A percentile compares a stretch with the other conserved stretches of the same genome.
phyloP scores from a whole-genome alignment of 2,329 filamentous ascomycete genomes.

The Scopulariopsis brevicaulis region DNA sequence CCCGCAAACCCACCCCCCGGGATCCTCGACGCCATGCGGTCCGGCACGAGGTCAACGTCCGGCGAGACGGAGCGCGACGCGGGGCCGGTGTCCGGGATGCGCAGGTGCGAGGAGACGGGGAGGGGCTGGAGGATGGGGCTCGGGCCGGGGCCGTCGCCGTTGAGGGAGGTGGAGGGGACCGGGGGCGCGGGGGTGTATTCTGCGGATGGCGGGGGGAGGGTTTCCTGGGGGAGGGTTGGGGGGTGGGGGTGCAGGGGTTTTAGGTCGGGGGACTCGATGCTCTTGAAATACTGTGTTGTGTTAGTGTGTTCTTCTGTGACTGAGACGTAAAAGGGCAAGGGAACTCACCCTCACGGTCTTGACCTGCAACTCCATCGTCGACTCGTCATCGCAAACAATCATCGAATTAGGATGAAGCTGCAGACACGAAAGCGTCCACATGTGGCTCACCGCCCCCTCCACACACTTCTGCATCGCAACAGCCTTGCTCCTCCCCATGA shows the following conservation, averaged over 20 bases:
- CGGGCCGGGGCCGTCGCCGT: slow-evolving; percentile 10
- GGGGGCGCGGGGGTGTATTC: slow-evolving; percentile 24
- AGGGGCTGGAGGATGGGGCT: slow-evolving; percentile 1
- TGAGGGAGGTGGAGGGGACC: slow-evolving; percentile 29
- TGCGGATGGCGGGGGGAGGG: slow-evolving; percentile 11
- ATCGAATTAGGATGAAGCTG: slow-evolving; percentile 74
- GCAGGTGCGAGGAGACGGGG: neutral
- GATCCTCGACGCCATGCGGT: slow-evolving; percentile 49
- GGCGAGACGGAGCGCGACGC: slow-evolving; percentile 32
- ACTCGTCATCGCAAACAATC: slow-evolving; percentile 75
- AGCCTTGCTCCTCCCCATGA: slow-evolving; percentile 71
- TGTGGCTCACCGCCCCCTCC: slow-evolving; percentile 75
- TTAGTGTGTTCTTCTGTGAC: slow-evolving; percentile 3
- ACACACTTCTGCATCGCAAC: slow-evolving; percentile 69
- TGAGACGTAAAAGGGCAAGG: neutral
- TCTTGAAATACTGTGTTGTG: slow-evolving; percentile 51
- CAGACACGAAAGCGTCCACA: slow-evolving; percentile 78
- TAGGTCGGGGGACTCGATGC: slow-evolving; percentile 36
- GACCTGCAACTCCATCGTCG: slow-evolving; percentile 60
- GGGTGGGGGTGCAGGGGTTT: slow-evolving; percentile 3
- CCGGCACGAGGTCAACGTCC: slow-evolving; percentile 47
- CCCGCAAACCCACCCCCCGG: slow-evolving; percentile 10
- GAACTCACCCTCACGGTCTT: slow-evolving; percentile 53
- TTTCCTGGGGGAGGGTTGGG: slow-evolving; percentile 1
- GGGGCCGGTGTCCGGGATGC: neutral